Evolutionary conservation across 2,329 filamentous ascomycete species (phyloP), one percentile per base, ranked within the genome.

Genomic region (Mollisiaceae sp.): DNA sequence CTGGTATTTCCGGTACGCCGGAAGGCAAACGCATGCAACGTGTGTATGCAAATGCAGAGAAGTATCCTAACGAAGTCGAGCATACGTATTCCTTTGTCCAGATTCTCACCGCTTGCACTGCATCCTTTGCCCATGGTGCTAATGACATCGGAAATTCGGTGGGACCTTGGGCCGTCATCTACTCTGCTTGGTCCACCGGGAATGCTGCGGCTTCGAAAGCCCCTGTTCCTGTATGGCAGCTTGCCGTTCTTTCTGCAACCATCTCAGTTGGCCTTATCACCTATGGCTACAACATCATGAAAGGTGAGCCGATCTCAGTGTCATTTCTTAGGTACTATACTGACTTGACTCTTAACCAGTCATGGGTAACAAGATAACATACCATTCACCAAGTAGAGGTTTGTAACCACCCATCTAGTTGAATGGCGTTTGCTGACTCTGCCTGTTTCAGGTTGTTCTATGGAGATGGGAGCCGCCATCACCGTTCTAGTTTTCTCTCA

Each of bases 221-320:
- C 2, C 77, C 84, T 0, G 91, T 94, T 0, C 89, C 89, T 3
- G 74, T 91, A 55, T 94, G 91, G 91, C 90, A 93, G 78, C 84
- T 94, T 62, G 91, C 88, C 59, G 89, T 93, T 20, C 80, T 91
- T 14, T 83, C 87, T 32, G 76, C 82, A 1, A 86, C 82, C 45
- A 88, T 92, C 74, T 91, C 84, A 56, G 68, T 88, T 50, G 91
- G 90, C 71, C 82, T 93, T 64, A 82, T 89, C 74, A 92, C 90
- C 15, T 93, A 92, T 73, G 91, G 90, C 11, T 93, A 92, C 81
- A 92, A 93, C 82, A 93, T 93, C 79, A 93, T 93, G 90, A 92
- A 91, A 81, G 87, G 85, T 87, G 79, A 77, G 83, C 14, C 11
- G 18, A n/a, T 8, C 35, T 35, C 8, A 32, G 6, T 6, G 27